These are phyloP conservation scores for Cercophora newfieldiana DNA, from an alignment of 495 filamentous ascomycete genomes.

Conservation along the genomic window DNA sequence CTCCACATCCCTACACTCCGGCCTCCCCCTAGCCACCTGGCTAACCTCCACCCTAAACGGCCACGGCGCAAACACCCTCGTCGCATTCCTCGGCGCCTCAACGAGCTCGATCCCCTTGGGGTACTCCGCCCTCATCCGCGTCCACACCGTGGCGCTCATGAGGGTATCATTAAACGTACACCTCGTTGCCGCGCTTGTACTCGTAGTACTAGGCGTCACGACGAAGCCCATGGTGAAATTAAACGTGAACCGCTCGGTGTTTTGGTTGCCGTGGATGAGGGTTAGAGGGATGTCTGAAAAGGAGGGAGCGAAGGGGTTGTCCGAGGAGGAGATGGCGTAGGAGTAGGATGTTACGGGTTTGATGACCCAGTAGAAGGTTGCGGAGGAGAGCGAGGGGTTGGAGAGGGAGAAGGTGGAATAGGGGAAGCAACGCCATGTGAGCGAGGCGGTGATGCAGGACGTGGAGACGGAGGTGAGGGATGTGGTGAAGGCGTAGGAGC, in stretches of 20 bases:
- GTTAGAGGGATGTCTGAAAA: constrained; percentile 83
- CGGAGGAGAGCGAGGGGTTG: constrained; percentile 31
- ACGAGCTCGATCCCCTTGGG: constrained; percentile 26
- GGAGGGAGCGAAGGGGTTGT: constrained; percentile 59
- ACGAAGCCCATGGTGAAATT: constrained; percentile 44
- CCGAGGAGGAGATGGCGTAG: constrained; percentile 48
- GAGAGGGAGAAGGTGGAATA: constrained; percentile 43
- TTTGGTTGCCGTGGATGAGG: constrained; percentile 70
- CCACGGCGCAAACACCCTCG: constrained; percentile 39
- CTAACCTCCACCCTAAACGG: constrained; percentile 50
- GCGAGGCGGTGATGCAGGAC: constrained; percentile 51
- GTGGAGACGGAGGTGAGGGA: constrained; percentile 50
- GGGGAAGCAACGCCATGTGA: constrained; percentile 59
- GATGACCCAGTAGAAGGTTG: constrained; percentile 62
- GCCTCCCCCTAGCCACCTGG: constrained; percentile 43
- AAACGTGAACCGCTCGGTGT: constrained; percentile 52
- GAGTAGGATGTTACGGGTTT: constrained; percentile 20
- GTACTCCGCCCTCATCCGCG: constrained; percentile 45
- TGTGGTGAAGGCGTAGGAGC: constrained; percentile 56
- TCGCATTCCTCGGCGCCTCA: constrained; percentile 9
- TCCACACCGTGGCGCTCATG: constrained; percentile 54
- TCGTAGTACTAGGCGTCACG: constrained; percentile 37
- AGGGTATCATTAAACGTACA: constrained; percentile 55
- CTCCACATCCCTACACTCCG: constrained; percentile 35
- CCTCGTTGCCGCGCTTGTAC: constrained; percentile 21